Conservation (phyloP, 257 asterid genomes). For the Primulina eburnea region DNA sequence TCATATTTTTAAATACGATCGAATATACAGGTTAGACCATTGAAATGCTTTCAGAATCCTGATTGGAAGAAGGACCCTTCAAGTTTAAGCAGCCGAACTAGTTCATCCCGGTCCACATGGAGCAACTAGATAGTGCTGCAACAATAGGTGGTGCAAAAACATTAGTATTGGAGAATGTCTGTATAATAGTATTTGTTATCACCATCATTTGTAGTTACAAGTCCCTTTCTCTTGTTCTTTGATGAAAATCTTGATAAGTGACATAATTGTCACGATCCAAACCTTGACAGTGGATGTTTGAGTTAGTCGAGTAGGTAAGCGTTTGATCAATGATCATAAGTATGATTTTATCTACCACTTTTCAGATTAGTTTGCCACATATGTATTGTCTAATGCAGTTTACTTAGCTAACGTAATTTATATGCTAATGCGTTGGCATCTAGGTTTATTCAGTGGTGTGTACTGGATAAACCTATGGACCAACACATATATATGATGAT, state of each 20-base stretch:
- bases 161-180: not conserved
- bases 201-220: not conserved
- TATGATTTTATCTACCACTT: too few relatives aligned
- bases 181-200: not conserved
- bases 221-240: not conserved
- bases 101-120: conserved; percentile 42
- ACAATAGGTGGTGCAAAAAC: not conserved
- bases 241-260: not conserved
- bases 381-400: too few relatives aligned
- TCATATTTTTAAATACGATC: not conserved
- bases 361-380: too few relatives aligned
- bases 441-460: too few relatives aligned
- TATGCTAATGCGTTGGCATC: too few relatives aligned
- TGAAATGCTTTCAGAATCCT: conserved; percentile 65
- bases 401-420: too few relatives aligned
- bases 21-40: conserved; percentile 63
- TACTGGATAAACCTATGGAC: too few relatives aligned
- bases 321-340: too few relatives aligned
- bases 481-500: too few relatives aligned
- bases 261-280: not conserved
- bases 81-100: conserved; percentile 33
- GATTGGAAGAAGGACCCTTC: conserved; percentile 61
- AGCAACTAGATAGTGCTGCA: conserved; percentile 24
- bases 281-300: too few relatives aligned
- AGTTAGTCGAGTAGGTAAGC: too few relatives aligned